Base-by-base conservation (phyloP, 2,329 filamentous ascomycete species). In the Bipolaris cookei region DNA sequence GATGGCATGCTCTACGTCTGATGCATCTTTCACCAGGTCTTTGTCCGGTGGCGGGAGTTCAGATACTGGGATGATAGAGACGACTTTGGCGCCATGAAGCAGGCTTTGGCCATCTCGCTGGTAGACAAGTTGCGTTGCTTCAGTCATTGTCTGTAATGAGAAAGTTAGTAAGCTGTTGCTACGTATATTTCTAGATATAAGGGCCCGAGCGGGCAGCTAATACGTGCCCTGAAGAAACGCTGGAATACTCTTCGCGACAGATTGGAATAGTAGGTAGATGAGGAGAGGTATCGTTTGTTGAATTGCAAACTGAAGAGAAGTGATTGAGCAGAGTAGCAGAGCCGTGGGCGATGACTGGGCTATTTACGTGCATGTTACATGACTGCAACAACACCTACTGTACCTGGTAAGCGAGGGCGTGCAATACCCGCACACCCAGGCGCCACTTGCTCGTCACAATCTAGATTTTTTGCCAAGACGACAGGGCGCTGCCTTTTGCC, bases 11-110 rank as follows among this genome's bases (percentile, higher is more conserved):
- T 42, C 16, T 2, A 51, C 13, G 4, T 83, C 79, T 7, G 70
- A 70, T 4, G 77, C 81, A 11, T 83, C 76, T 69, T 89, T 90
- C 78, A 87, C 87, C 8, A 90, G 81, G 6, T 76, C 69, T 49
- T 78, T 81, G 54, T 85, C 84, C 30, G 78, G 73, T 32, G 82
- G 77, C 3, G 84, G 79, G 1, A 89, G 79, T 1, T 76, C 70
- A 0, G 78, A 66, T 58, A 87, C 81, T 0, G 83, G 78, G 1
- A 76, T 74, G 32, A 88, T 73, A 6, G 81, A 80, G 4, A 77
- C 76, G 21, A 87, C 73, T 2, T 69, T 66, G 0, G 82, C 81
- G 21, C 75, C 67, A 25, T 84, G 78, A 0, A 66, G 77, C 55
- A 78, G 68, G 1, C 83, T 76, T 28, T 71, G 67, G 20, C 74